Evolutionary conservation across 1,139 yeast genomes (phyloP).

Genomic region (Geotrichum carabidarum): DNA sequence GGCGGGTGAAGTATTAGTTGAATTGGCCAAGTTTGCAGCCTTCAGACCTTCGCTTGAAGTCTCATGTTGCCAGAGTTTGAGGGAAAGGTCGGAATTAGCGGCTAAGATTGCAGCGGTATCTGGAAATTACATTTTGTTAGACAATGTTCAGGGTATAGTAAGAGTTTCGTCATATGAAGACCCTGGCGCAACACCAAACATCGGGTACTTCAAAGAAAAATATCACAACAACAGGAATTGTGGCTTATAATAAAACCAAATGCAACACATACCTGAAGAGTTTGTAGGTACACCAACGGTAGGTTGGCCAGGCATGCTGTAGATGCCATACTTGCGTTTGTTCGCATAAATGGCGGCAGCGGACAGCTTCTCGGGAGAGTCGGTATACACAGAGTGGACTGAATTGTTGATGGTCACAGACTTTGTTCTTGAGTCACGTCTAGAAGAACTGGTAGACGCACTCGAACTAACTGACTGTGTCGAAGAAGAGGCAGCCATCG

Average conservation of each 20-base stretch:
- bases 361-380: conserved; percentile 19
- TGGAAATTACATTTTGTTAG: conserved; percentile 16
- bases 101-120: conserved; percentile 40
- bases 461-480: conserved; percentile 15
- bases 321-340: conserved; percentile 69
- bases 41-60: conserved; percentile 34
- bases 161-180: too few relatives aligned
- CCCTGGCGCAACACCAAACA: too few relatives aligned
- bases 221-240: too few relatives aligned
- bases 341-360: conserved; percentile 63
- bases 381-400: conserved; percentile 16
- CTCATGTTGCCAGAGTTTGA: conserved; percentile 38
- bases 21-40: conserved; percentile 39
- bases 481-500: conserved; percentile 13
- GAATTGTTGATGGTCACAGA: conserved; percentile 19
- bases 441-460: conserved; percentile 2
- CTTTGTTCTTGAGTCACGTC: conserved; percentile 12
- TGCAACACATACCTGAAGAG: conserved; percentile 26
- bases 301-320: conserved; percentile 61
- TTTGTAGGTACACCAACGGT: conserved; percentile 57
- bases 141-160: background rate
- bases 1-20: conserved; percentile 30
- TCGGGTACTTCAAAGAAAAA: too few relatives aligned
- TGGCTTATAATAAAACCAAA: too few relatives aligned
- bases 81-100: conserved; percentile 33